Percentiles rank a stretch among this genome's conserved stretches.
phyloP scores from a whole-genome alignment of 1,284 basidiomycete genomes.

The Cryptococcus sp. region DNA sequence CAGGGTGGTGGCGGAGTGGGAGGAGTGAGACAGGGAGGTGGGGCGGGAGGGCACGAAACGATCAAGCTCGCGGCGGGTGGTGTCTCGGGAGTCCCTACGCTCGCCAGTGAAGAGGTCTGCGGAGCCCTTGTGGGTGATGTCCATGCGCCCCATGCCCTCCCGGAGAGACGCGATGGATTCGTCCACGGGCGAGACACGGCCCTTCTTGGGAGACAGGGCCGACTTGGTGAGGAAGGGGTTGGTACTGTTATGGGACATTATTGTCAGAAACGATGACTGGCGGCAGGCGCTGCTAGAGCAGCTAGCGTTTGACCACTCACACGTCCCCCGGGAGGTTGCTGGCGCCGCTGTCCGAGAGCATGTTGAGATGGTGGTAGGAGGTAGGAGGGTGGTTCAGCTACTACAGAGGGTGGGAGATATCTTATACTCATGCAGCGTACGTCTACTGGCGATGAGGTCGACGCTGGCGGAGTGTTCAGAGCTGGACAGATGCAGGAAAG shows the following conservation, averaged over 20 bases:
- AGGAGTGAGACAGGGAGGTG: conserved; percentile 28
- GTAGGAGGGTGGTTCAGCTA: not conserved
- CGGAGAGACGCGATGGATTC: conserved; percentile 29
- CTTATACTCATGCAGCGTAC: too few species aligned
- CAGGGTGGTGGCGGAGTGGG: conserved; percentile 27
- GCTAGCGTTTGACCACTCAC: conserved; percentile 15
- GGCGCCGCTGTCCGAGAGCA: conserved; percentile 14
- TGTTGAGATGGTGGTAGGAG: conserved; percentile 2
- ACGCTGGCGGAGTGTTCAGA: too few species aligned
- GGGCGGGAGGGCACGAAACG: conserved; percentile 49
- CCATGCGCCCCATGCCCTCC: conserved; percentile 44
- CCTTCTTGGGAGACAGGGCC: conserved; percentile 8
- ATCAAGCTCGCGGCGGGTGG: conserved; percentile 36
- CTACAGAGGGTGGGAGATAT: too few species aligned
- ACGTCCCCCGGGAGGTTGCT: conserved; percentile 19
- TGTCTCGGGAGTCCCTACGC: conserved; percentile 17
- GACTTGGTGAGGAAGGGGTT: conserved; percentile 35
- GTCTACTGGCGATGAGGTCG: too few species aligned
- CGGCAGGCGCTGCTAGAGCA: not conserved
- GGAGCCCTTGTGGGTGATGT: conserved; percentile 31
- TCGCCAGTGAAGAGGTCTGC: conserved; percentile 17
- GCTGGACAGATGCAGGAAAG: not conserved
- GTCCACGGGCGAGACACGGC: conserved; percentile 11
- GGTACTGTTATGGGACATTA: conserved; percentile 15
- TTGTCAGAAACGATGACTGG: not conserved